Evolutionary conservation across 2,329 filamentous ascomycete species (phyloP), one percentile per base, ranked within the genome.

Genomic region (Grosmannia penicillata): DNA sequence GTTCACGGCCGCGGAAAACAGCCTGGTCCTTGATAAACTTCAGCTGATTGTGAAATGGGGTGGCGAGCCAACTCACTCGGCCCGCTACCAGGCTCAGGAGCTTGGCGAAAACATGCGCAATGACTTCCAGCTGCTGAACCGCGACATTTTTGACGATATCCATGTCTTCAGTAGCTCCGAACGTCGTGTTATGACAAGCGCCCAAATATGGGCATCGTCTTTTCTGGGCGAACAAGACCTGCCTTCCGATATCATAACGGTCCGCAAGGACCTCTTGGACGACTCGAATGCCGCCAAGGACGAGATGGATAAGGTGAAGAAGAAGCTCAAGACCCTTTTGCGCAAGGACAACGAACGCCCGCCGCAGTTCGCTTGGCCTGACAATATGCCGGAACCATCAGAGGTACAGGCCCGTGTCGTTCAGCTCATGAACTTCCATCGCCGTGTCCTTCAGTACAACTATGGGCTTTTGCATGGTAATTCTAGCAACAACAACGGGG

Each of bases 251-350:
- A 85, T 84, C 47, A 93, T 98, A 45, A 81, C 77, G 25, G 79
- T 96, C 40, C 78, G 91, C 38, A 98, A 98, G 55, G 87, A 96
- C 58, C 70, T 98, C 7, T 65, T 98, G 4, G 91, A 98, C 55
- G 91, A 98, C 55, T 96, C 87, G 0, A 98, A 98, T 56, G 91
- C 91, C 4, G 91, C 91, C 41, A 98, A 98, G 57, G 91, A 98
- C 55, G 86, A 94, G 53, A 98, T 95, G 82, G 93, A 98, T 61
- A 95, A 94, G 60, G 91, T 98, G 40, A 98, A 98, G 70, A 98
- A 98, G 72, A 95, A 93, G 74, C 71, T 98, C 22, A 98, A 98
- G 62, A 79, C 84, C 1, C 68, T 98, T 17, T 61, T 98, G 41
- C 78, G 91, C 23, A 83, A 94, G 56, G 91, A 89, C n/a, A 84